These are phyloP conservation scores for Glycine tomentella DNA, from an alignment of 306 rosid genomes.

Conservation along the genomic window DNA sequence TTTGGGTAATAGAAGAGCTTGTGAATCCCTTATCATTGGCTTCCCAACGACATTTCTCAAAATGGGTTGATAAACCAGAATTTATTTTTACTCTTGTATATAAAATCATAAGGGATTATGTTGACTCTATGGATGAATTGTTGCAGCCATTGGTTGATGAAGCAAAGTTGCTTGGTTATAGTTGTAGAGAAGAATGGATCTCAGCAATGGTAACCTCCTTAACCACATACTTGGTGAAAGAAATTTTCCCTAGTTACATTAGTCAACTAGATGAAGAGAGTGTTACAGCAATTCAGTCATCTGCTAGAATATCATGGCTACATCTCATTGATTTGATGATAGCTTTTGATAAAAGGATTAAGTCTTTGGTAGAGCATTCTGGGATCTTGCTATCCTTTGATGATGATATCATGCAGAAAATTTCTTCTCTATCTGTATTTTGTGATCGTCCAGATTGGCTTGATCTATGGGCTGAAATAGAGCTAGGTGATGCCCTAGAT, in stretches of 20 bases:
- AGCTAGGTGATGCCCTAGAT: conserved; percentile 70
- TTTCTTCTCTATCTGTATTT: conserved; percentile 83
- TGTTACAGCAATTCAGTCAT: conserved; percentile 51
- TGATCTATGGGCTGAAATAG: conserved; percentile 92
- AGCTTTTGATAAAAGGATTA: conserved; percentile 86
- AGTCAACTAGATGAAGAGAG: conserved; percentile 67
- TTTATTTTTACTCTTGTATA: conserved; percentile 86
- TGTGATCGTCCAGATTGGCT: conserved; percentile 95
- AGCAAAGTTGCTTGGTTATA: conserved; percentile 84
- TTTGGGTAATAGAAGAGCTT: conserved; percentile 98
- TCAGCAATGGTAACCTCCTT: conserved; percentile 85
- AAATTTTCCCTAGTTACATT: conserved; percentile 74
- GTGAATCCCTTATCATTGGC: conserved; percentile 87
- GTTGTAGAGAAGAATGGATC: conserved; percentile 98
- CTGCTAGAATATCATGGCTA: conserved; percentile 77
- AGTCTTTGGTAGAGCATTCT: conserved; percentile 75
- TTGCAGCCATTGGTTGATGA: conserved; percentile 95
- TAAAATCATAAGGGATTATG: conserved; percentile 85
- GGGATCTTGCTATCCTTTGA: conserved; percentile 74
- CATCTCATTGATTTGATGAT: conserved; percentile 95
- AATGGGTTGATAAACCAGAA: conserved; percentile 91
- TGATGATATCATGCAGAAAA: conserved; percentile 59
- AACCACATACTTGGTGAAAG: conserved; percentile 85
- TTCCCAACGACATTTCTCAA: conserved; percentile 85
- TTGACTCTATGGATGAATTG: conserved; percentile 82